Percentiles rank a stretch among this genome's conserved stretches.
Evolutionary conservation across 306 rosid genomes (phyloP).

Genomic region (Begonia peltatifolia): DNA sequence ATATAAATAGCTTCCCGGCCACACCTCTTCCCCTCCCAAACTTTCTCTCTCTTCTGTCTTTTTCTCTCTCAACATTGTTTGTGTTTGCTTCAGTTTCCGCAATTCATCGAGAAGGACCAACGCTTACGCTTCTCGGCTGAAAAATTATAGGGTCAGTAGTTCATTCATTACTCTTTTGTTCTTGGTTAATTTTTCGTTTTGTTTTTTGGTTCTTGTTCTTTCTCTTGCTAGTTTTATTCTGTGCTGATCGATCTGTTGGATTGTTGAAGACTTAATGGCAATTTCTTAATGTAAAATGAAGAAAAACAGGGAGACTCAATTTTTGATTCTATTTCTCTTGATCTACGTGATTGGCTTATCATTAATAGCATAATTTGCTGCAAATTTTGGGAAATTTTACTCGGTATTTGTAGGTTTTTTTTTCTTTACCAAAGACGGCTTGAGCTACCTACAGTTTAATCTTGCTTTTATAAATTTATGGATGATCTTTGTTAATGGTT

Average conservation of each 20-base stretch:
- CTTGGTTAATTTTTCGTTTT: neutral
- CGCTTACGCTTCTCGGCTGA: conserved; percentile 14
- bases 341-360: conserved; percentile 12
- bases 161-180: neutral
- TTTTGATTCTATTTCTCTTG: neutral
- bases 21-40: no score
- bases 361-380: conserved; percentile 7
- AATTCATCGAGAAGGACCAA: conserved; percentile 7
- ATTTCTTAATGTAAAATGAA: no score
- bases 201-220: neutral
- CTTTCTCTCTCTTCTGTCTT: neutral
- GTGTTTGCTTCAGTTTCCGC: conserved; percentile 9
- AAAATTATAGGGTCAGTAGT: conserved; percentile 28
- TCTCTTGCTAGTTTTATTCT: conserved; percentile 2
- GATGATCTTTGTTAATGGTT: neutral
- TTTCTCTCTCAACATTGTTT: conserved; percentile 6
- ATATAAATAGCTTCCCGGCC: conserved; percentile 8
- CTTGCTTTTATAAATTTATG: neutral
- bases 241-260: conserved; percentile 31
- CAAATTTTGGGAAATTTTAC: conserved; percentile 8
- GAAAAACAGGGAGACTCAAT: no score
- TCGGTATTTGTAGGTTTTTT: conserved; percentile 2
- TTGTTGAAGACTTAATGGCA: conserved; percentile 5
- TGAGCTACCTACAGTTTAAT: no score
- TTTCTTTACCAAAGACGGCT: no score